Percentiles rank a stretch among this genome's conserved stretches.
Conservation (phyloP, 1,284 basidiomycete genomes). For the Rhodotorula sp. region DNA sequence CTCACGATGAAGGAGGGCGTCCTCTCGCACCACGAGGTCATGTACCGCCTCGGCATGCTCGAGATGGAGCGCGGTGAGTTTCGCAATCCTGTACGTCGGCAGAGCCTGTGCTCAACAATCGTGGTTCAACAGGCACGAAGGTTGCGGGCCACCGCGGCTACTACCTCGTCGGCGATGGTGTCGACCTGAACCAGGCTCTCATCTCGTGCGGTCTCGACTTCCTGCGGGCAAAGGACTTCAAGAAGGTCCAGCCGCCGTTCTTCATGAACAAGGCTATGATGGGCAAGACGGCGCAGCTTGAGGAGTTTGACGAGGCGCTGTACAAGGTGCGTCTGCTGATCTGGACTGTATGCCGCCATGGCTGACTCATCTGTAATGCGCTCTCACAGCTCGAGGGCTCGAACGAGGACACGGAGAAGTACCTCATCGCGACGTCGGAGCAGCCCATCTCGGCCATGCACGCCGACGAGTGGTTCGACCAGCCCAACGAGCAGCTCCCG, state of each 20-base stretch:
- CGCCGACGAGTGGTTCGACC: constrained; percentile 96
- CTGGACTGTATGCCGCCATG: not conserved
- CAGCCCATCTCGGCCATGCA: constrained; percentile 96
- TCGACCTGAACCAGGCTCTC: constrained; percentile 95
- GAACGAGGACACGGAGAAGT: constrained; percentile 92
- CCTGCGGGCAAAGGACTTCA: constrained; percentile 76
- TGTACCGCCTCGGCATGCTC: constrained; percentile 88
- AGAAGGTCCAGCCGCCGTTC: constrained; percentile 95
- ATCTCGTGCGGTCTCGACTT: constrained; percentile 96
- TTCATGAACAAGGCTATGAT: constrained; percentile 98
- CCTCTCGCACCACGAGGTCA: constrained; percentile 94
- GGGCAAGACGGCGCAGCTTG: constrained; percentile 95
- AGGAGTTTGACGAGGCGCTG: constrained; percentile 96
- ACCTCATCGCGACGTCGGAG: constrained; percentile 97
- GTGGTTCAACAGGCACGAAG: constrained; percentile 74
- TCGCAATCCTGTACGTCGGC: not conserved
- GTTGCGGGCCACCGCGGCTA: constrained; percentile 94
- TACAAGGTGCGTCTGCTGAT: constrained; percentile 69
- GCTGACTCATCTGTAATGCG: not conserved
- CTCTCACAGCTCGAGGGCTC: constrained; percentile 63
- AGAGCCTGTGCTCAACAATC: constrained; percentile 48
- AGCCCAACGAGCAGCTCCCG: constrained; percentile 84
- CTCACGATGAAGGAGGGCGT: constrained; percentile 68
- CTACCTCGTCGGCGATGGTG: constrained; percentile 91
- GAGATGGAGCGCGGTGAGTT: constrained; percentile 85